Base-by-base conservation (phyloP, 495 filamentous ascomycete species). In the Hypoxylon rickii region DNA sequence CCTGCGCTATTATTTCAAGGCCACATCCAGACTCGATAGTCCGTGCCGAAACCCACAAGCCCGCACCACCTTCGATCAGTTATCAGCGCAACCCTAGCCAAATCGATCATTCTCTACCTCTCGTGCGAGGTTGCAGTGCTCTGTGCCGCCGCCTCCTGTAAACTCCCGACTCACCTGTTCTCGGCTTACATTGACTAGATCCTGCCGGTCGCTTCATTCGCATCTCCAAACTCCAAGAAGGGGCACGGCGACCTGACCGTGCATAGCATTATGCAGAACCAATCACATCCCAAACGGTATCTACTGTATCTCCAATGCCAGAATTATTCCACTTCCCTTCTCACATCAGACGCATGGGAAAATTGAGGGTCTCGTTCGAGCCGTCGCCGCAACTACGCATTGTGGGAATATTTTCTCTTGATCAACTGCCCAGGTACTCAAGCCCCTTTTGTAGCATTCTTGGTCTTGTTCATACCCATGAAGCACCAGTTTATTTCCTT, bases 281-380 rank as follows among this genome's bases (percentile, higher is more conserved):
- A 44, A 63, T 46, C 59, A 44, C 48, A 44, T 22, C 34, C 36
- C 49, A 42, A 44, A 40, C 46, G 16, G 39, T 39, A 40, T 36
- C 15, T 16, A 33, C 29, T 15, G 32, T 48, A 34, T 52, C 20
- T 36, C 47, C 38, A 47, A 51, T 45, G 31, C 36, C 42, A 51
- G 29, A 56, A 51, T 37, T 42, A 18, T 33, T 24, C 40, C 31
- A 24, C 29, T 52, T 43, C 24, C 24, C 21, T 51, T 49, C 53
- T 63, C 49, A 58, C 53, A 63, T 54, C 44, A 63, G 59, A 50
- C 44, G 29, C 26, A 39, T 40, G 37, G 47, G 21, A 39, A 47
- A 46, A 47, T 42, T 56, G 17, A 37, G 39, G 26, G 33, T 26
- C 31, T 52, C 32, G 24, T 37, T 38, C 39, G 48, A 63, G 53